Percentiles rank a stretch among this genome's conserved stretches.
These are phyloP conservation scores for Umbellularia californica DNA, from an alignment of 164 flowering plant species.

Conservation along the genomic window DNA sequence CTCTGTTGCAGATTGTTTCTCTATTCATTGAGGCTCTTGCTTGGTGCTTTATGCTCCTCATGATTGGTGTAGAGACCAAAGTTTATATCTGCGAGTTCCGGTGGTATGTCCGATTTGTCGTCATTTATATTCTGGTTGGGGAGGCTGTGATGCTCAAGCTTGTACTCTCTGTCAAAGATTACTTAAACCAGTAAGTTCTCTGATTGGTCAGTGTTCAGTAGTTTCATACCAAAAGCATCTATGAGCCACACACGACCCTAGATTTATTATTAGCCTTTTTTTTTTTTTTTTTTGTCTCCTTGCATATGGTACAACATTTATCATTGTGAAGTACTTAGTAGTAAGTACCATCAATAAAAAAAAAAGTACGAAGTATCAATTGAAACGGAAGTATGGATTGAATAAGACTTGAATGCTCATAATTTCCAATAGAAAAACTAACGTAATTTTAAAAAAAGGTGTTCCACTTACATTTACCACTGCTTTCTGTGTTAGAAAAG, in stretches of 20 bases:
- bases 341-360: no score
- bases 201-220: neutral
- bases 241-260: neutral
- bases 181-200: slow-evolving; percentile 47
- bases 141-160: slow-evolving; percentile 77
- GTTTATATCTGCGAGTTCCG: slow-evolving; percentile 76
- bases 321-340: no score
- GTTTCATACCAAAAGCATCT: neutral
- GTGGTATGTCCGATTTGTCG: slow-evolving; percentile 87
- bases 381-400: no score
- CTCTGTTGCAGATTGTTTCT: slow-evolving; percentile 46
- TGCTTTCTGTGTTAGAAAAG: no score
- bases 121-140: slow-evolving; percentile 74
- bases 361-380: no score
- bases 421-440: no score
- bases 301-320: no score
- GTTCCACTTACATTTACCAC: no score
- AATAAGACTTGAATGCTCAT: no score
- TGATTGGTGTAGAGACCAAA: slow-evolving; percentile 69
- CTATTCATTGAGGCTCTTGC: slow-evolving; percentile 63
- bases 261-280: neutral
- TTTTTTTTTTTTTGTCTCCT: neutral
- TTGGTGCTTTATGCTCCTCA: slow-evolving; percentile 71
- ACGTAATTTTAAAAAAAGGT: no score
- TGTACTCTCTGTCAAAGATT: slow-evolving; percentile 51